phyloP scores from a whole-genome alignment of 768 basidiomycete species.

The Myochromella boudieri region DNA sequence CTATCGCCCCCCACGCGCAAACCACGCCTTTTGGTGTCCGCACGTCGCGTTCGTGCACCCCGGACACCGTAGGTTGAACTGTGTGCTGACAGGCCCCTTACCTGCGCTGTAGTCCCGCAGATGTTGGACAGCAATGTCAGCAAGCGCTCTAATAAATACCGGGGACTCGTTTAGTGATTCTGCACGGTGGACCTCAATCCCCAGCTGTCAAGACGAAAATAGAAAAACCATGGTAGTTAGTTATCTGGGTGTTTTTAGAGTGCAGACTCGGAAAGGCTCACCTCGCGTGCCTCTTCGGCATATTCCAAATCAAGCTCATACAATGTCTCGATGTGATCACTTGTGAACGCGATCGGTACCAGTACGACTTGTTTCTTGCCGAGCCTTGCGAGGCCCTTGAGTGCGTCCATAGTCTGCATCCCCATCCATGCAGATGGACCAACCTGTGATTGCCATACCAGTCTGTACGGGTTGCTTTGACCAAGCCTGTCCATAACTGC shows the following conservation, averaged over 20 bases:
- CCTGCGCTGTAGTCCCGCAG: slow-evolving; percentile 62
- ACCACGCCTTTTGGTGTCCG: slow-evolving; percentile 85
- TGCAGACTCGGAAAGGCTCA: slow-evolving; percentile 34
- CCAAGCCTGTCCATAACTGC: slow-evolving; percentile 89
- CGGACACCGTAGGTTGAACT: slow-evolving; percentile 88
- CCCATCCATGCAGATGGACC: slow-evolving; percentile 99
- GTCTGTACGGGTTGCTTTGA: slow-evolving; percentile 81
- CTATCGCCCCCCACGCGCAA: slow-evolving; percentile 71
- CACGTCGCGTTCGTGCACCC: slow-evolving; percentile 92
- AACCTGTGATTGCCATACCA: slow-evolving; percentile 98
- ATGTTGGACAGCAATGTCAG: slow-evolving; percentile 86
- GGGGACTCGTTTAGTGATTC: slow-evolving; percentile 95
- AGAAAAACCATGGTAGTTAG: slow-evolving; percentile 6
- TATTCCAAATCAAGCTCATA: slow-evolving; percentile 97
- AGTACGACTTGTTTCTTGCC: slow-evolving; percentile 78
- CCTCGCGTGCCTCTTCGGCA: slow-evolving; percentile 86
- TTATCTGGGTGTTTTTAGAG: slow-evolving; percentile 3
- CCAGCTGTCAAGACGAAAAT: slow-evolving; percentile 57
- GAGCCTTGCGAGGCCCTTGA: slow-evolving; percentile 81
- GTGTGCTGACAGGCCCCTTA: slow-evolving; percentile 68
- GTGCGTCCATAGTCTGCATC: slow-evolving; percentile 88
- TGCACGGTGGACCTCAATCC: slow-evolving; percentile 86
- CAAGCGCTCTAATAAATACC: slow-evolving; percentile 91
- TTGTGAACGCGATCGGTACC: slow-evolving; percentile 97
- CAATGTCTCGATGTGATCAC: slow-evolving; percentile 98